Evolutionary conservation across 2,329 filamentous ascomycete genomes (phyloP), one percentile per base, ranked within the genome.

Genomic region (Penicillium paneum): DNA sequence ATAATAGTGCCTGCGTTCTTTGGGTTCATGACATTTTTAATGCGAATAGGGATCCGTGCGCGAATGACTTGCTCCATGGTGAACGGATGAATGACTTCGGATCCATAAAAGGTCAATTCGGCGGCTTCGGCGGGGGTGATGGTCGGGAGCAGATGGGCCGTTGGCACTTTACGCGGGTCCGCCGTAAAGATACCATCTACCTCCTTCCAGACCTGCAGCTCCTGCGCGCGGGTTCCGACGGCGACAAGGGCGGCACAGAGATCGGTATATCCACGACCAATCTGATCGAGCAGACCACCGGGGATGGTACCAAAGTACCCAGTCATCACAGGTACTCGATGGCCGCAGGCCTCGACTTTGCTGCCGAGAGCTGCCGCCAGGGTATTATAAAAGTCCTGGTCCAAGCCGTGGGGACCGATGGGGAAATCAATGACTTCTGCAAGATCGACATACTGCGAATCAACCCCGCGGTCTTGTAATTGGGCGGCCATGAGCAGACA

Each of bases 181-280:
- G 86, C 86, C 1, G 86, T 89, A 74, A 96, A 94, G 69, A 97
- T 95, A 55, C 91, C 92, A 72, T 99, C 94, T 7, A 99, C 94
- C 72, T 99, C 94, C 78, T 99, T 99, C 94, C 94, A 97, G 60
- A 99, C 89, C 74, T 99, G 94, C 49, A 99, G 81, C 73, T 99
- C 94, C 50, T 87, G 79, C 0, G 94, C 94, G 64, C 84, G 80
- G n/a, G 95, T 78, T 4, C 91, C 93, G 10, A 99, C 93, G 1
- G 94, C 91, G 48, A 92, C 87, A 15, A 99, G 80, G 6, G 94
- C 92, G 12, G 94, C 93, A 71, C 94, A 97, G 43, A 99, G 83
- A 74, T 99, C 94, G 10, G 94, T 97, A 75, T 99, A 99, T 29
- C 94, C 94, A 64, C 94, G 88, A 19, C 94, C 94, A 60, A 99